Evolutionary conservation across 2,329 filamentous ascomycete species (phyloP).

Genomic region (Chrysoporthe puriensis): DNA sequence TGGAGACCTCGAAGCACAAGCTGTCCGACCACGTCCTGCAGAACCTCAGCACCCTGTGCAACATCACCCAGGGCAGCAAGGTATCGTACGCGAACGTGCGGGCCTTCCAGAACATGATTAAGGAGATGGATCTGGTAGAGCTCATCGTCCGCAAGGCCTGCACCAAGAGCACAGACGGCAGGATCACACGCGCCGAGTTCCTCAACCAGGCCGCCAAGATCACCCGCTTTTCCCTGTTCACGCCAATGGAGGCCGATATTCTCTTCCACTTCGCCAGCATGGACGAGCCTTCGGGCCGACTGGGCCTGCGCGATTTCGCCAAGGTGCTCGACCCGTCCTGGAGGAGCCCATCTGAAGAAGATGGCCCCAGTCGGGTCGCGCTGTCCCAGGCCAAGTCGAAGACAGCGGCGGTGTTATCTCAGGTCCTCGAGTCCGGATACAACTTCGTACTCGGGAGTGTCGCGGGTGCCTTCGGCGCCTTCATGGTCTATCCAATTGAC

Average conservation of each 20-base stretch:
- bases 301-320: constrained; percentile 83
- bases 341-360: constrained; percentile 65
- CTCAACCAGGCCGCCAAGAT: constrained; percentile 89
- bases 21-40: constrained; percentile 93
- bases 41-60: constrained; percentile 90
- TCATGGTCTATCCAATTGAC: constrained; percentile 99
- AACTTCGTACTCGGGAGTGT: constrained; percentile 89
- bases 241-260: constrained; percentile 98
- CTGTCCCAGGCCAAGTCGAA: constrained; percentile 55
- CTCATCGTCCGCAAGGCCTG: constrained; percentile 88
- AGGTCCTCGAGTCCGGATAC: constrained; percentile 77
- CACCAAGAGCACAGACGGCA: constrained; percentile 80
- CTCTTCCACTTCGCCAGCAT: constrained; percentile 97
- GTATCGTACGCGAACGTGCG: constrained; percentile 97
- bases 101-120: constrained; percentile 97
- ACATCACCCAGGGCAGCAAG: constrained; percentile 88
- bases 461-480: constrained; percentile 95
- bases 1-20: constrained; percentile 92
- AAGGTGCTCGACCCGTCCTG: constrained; percentile 95
- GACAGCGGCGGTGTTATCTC: constrained; percentile 61
- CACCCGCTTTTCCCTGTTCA: constrained; percentile 94
- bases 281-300: constrained; percentile 83
- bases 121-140: constrained; percentile 97
- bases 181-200: constrained; percentile 93
- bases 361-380: constrained; percentile 46